Evolutionary conservation across 2,329 filamentous ascomycete species (phyloP), one percentile per base, ranked within the genome.

Genomic region (Xylariaceae sp.): DNA sequence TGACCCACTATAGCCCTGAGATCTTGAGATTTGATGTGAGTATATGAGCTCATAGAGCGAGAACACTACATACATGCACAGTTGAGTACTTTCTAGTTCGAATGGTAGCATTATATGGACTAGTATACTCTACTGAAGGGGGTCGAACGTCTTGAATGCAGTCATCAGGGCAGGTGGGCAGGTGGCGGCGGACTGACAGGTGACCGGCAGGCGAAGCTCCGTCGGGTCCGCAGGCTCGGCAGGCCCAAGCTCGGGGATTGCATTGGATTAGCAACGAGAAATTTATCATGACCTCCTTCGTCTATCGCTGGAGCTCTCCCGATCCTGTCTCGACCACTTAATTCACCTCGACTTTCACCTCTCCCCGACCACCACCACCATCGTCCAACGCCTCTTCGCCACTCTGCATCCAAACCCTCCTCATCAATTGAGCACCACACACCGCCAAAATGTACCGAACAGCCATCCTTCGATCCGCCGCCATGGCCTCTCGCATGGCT

Each of bases 381-480:
- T 36, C 15, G 12, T 17, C 46, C 30, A 38, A 31, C 42, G 7
- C 19, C 19, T 36, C 39, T 11, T 40, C 11, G 33, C 22, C n/a
- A 38, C 32, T 19, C 32, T 35, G n/a, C 35, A 14, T 6, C 39
- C n/a, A 17, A 14, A 31, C 39, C 11, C 30, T 22, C 15, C 22
- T 36, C 10, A 17, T 27, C 36, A 22, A 17, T 36, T 6, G 1
- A 54, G 42, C n/a, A 6, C 18, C 12, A 19, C 39, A 31, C 11
- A 39, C 44, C 42, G 27, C n/a, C 49, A 83, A 65, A 59, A 97
- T 97, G 92, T 90, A 96, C 81, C 89, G 92, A 76, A 84, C 88
- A 72, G 85, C 88, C 68, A 74, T 94, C 71, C 78, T 92, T 76
- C 87, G 87, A 75, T 86, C 88, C 67, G 82, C 87, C 71, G 81